Evolutionary conservation across 2,329 filamentous ascomycete genomes (phyloP).

Genomic region (Penicillium sp.): DNA sequence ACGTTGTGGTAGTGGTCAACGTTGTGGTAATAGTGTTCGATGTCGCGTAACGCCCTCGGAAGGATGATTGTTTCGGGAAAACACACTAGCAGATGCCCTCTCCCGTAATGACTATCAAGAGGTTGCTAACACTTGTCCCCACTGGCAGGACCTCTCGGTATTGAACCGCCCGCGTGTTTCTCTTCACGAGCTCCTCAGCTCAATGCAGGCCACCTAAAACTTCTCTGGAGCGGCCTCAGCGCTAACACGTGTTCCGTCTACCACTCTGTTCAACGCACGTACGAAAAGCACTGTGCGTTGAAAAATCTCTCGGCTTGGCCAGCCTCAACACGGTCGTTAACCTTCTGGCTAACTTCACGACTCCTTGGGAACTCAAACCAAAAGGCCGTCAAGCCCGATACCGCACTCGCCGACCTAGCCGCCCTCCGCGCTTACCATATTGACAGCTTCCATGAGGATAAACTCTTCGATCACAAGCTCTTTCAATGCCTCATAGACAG

Average conservation of each 20-base stretch:
- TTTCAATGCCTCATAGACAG: constrained; percentile 9
- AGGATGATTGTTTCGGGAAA: no score
- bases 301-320: constrained; percentile 4
- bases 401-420: no score
- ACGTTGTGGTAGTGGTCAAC: no score
- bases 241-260: constrained; percentile 9
- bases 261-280: constrained; percentile 5
- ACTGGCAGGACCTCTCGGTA: constrained; percentile 9
- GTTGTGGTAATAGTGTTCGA: no score
- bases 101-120: constrained; percentile 3
- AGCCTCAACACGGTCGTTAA: constrained; percentile 1
- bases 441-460: neutral
- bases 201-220: constrained; percentile 8
- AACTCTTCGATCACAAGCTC: constrained; percentile 6
- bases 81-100: constrained; percentile 7
- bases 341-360: neutral
- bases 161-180: constrained; percentile 10
- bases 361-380: no score
- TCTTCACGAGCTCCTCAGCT: constrained; percentile 10
- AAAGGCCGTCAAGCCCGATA: no score
- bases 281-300: constrained; percentile 8
- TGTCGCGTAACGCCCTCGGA: no score
- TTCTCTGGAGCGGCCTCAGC: constrained; percentile 7
- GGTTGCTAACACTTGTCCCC: constrained; percentile 5
- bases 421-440: no score